Percentiles rank a stretch among this genome's conserved stretches.
Conservation (phyloP, 1,284 basidiomycete species). For the Limonomyces culmigenus region DNA sequence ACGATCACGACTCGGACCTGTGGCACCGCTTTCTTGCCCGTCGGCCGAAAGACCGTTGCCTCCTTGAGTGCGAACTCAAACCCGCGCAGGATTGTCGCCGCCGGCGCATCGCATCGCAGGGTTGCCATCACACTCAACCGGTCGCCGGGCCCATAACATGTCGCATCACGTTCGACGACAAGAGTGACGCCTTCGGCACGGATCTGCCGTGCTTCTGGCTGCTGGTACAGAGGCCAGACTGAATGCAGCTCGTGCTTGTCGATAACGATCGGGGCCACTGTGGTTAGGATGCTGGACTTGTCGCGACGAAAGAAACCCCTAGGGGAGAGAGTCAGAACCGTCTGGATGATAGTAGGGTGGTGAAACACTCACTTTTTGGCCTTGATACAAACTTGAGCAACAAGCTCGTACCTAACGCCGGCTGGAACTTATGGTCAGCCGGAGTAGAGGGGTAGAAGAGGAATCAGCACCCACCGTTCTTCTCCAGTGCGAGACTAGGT, state of each 20-base stretch:
- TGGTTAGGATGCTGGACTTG: conserved; percentile 39
- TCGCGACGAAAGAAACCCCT: conserved; percentile 65
- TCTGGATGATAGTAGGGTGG: too few species aligned
- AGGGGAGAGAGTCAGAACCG: background rate
- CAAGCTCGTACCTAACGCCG: conserved; percentile 71
- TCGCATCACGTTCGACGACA: conserved; percentile 54
- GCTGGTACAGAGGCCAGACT: conserved; percentile 76
- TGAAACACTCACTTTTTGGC: conserved; percentile 53
- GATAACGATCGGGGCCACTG: conserved; percentile 53
- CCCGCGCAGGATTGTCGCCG: conserved; percentile 51
- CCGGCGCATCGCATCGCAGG: conserved; percentile 49
- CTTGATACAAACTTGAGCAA: conserved; percentile 68
- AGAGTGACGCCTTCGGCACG: conserved; percentile 52
- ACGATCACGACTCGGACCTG: conserved; percentile 34
- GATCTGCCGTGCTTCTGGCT: conserved; percentile 56
- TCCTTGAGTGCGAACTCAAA: conserved; percentile 72
- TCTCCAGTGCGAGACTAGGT: conserved; percentile 61
- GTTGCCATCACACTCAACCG: conserved; percentile 54
- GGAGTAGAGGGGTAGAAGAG: background rate
- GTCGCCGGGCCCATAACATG: conserved; percentile 74
- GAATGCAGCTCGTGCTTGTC: conserved; percentile 84
- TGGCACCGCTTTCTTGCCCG: conserved; percentile 38
- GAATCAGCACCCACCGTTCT: conserved; percentile 29
- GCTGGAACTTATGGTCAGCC: conserved; percentile 21
- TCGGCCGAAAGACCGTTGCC: conserved; percentile 42